These are phyloP conservation scores for Sclerotinia minor DNA, from an alignment of 2,329 filamentous ascomycete species.

Conservation along the genomic window DNA sequence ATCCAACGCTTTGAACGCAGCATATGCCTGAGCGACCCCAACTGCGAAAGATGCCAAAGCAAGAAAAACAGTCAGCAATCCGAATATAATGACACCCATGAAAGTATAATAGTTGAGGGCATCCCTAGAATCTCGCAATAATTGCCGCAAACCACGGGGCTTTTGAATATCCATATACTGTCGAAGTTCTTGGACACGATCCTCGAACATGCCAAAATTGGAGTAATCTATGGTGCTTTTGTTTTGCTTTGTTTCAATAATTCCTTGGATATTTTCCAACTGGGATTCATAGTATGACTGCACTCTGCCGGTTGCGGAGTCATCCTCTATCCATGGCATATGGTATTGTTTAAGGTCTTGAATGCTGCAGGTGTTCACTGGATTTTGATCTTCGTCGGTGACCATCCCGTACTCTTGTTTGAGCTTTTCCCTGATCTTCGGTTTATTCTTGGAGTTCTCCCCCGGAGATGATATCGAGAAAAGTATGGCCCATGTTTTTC, in stretches of 20 bases:
- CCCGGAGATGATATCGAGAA: neutral
- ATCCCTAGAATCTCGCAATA: constrained; percentile 4
- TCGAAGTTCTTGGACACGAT: neutral
- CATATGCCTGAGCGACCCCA: neutral
- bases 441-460: neutral
- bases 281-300: constrained; percentile 3
- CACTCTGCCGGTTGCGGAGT: neutral
- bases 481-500: neutral
- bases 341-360: constrained; percentile 8
- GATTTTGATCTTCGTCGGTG: neutral
- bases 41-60: constrained; percentile 1
- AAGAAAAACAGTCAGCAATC: neutral
- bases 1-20: constrained; percentile 8
- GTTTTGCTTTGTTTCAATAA: constrained; percentile 1
- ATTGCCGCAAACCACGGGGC: neutral
- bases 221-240: constrained; percentile 2
- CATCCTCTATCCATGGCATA: constrained; percentile 11
- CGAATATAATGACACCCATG: constrained; percentile 1
- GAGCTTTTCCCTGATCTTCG: constrained; percentile 1
- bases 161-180: constrained; percentile 7
- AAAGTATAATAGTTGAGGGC: constrained; percentile 10
- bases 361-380: neutral
- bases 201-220: constrained; percentile 5
- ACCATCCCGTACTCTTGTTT: constrained; percentile 1
- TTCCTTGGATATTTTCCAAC: neutral